These are phyloP conservation scores for Periconia macrospinosa DNA, from an alignment of 2,329 filamentous ascomycete genomes.

Conservation along the genomic window DNA sequence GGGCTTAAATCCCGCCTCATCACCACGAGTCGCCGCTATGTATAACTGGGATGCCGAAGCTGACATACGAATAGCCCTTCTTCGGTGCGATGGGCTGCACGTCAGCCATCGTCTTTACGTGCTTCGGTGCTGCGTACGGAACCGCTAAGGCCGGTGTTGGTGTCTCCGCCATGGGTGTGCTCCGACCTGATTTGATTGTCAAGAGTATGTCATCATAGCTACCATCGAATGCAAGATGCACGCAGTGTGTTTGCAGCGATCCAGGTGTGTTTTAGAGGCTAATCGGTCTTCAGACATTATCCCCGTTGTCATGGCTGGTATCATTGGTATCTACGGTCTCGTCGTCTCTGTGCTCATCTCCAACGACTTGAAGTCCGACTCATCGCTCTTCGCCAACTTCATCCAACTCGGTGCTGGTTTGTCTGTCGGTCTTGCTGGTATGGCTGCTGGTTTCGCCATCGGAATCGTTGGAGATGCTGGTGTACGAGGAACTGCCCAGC, in stretches of 20 bases:
- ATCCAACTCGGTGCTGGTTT: conserved; percentile 58
- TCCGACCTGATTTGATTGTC: conserved; percentile 96
- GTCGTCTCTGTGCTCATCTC: conserved; percentile 59
- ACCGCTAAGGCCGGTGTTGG: conserved; percentile 99
- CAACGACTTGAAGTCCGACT: conserved; percentile 53
- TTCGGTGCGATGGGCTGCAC: conserved; percentile 98
- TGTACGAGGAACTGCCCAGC: conserved; percentile 83
- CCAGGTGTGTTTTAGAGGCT: not conserved
- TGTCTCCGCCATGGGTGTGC: conserved; percentile 97
- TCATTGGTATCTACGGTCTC: conserved; percentile 88
- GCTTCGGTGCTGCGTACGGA: conserved; percentile 94
- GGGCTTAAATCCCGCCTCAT: not conserved
- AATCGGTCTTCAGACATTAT: conserved; percentile 74
- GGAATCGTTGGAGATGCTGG: conserved; percentile 73
- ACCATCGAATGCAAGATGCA: not conserved
- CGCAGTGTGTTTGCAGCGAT: not conserved
- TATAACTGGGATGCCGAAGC: conserved; percentile 10
- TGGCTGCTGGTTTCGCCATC: conserved; percentile 83
- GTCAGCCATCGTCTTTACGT: conserved; percentile 93
- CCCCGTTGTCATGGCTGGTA: conserved; percentile 99
- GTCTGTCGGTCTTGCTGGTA: conserved; percentile 75
- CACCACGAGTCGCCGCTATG: no score
- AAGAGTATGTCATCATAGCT: conserved; percentile 74
- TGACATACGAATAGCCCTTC: conserved; percentile 66
- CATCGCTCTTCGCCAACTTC: conserved; percentile 54